Evolutionary conservation across 2,329 filamentous ascomycete species (phyloP), one percentile per base, ranked within the genome.

Genomic region (Diaporthe amygdali): DNA sequence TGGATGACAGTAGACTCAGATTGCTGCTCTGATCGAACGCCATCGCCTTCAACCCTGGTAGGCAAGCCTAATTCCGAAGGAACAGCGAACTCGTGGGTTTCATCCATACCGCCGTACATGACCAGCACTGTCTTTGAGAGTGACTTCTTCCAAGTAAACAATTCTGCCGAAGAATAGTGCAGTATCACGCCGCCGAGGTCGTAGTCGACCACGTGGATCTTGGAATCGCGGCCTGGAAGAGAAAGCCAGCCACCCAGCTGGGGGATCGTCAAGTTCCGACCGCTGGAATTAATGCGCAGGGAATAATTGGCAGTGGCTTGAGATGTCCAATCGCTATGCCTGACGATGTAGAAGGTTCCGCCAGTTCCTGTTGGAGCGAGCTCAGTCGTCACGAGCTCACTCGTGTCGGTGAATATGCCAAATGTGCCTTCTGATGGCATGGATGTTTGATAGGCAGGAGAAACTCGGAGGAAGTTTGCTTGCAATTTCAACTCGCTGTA

Each of bases 401-500:
- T 81, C 14, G 84, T 84, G 46, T 82, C 81, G n/a, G 84, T 84
- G 41, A 82, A 78, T 75, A 84, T 82, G 15, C 86, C 86, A 1
- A 30, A 32, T n/a, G 51, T 54, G 17, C 17, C 51, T 32, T 54
- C 25, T 8, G 27, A 30, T 3, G 90, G 87, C 0, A 82, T 84
- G 1, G 90, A 87, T 4, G 87, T 88, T 27, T 94, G 81, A 75
- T 93, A 95, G 0, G 88, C 89, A 0, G 92, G 91, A 0, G 92
- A 93, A 0, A 90, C 92, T 74, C 91, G 91, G 61, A 94, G 79
- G 79, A 96, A 95, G 75, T 94, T 92, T 37, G 89, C 92, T 74
- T 94, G 83, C 0, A 96, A 86, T 77, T 96, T 96, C 39, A 93
- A 84, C 79, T 96, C 93, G 63, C 90, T 92, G 79, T 94, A 96